Evolutionary conservation across 2,329 filamentous ascomycete genomes (phyloP).

Genomic region (Alternaria sp.): DNA sequence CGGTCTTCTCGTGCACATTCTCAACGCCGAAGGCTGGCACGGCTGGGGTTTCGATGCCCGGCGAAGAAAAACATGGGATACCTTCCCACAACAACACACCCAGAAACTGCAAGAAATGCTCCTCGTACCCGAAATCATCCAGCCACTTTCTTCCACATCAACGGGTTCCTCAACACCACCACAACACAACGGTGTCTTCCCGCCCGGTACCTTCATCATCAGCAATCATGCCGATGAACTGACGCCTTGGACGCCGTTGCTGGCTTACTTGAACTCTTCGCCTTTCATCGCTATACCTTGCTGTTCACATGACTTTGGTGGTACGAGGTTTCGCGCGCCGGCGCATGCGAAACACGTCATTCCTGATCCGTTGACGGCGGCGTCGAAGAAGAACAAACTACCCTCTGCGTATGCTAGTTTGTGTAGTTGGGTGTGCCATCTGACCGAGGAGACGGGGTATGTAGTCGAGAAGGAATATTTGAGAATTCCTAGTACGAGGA

Average conservation of each 20-base stretch:
- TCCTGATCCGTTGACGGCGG: conserved; percentile 25
- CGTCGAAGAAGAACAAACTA: conserved; percentile 46
- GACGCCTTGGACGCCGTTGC: conserved; percentile 92
- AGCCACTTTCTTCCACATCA: conserved; percentile 35
- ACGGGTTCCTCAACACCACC: conserved; percentile 18
- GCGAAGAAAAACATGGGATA: conserved; percentile 82
- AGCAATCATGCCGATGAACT: conserved; percentile 98
- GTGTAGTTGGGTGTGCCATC: conserved; percentile 75
- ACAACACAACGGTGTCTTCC: conserved; percentile 70
- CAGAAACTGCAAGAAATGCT: conserved; percentile 65
- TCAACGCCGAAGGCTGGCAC: conserved; percentile 78
- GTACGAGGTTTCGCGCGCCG: conserved; percentile 73
- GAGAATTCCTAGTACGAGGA: conserved; percentile 90
- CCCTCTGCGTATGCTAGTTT: conserved; percentile 83
- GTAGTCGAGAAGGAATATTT: conserved; percentile 82
- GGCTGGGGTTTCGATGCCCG: conserved; percentile 95
- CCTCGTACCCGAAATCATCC: conserved; percentile 64
- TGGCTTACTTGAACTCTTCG: conserved; percentile 76
- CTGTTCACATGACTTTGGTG: conserved; percentile 87
- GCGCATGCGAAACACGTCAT: conserved; percentile 29
- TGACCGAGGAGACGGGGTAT: conserved; percentile 78
- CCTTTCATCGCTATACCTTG: conserved; percentile 95
- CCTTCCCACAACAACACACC: conserved; percentile 66
- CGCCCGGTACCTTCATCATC: conserved; percentile 83
- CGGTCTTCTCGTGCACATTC: conserved; percentile 84